A percentile compares a stretch with the other conserved stretches of the same genome.
Evolutionary conservation across 2,329 filamentous ascomycete genomes (phyloP).

Genomic region (Aspergillus felis): DNA sequence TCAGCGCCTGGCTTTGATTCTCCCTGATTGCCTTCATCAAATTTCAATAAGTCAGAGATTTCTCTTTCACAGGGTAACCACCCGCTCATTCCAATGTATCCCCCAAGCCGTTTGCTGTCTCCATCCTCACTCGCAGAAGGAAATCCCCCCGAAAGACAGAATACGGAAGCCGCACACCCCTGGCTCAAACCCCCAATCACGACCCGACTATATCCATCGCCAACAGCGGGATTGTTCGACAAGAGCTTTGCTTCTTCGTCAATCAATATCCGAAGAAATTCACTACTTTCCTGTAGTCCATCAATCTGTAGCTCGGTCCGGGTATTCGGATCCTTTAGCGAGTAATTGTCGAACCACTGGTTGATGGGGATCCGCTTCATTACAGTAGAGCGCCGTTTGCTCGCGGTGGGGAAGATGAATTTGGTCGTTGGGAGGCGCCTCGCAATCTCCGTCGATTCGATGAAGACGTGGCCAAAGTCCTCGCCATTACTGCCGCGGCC

Average conservation of each 20-base stretch:
- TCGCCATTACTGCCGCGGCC: constrained; percentile 36
- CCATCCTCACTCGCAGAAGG: neutral
- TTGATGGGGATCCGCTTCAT: constrained; percentile 44
- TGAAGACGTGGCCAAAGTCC: constrained; percentile 33
- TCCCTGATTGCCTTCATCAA: constrained; percentile 17
- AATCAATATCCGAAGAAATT: constrained; percentile 35
- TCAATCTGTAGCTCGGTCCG: constrained; percentile 42
- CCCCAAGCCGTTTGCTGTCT: constrained; percentile 28
- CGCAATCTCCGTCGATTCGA: constrained; percentile 18
- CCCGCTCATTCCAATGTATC: constrained; percentile 48
- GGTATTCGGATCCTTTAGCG: constrained; percentile 38
- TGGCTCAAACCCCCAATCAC: constrained; percentile 53
- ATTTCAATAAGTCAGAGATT: constrained; percentile 1
- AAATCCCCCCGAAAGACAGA: constrained; percentile 41
- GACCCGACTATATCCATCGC: constrained; percentile 35
- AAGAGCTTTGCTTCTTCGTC: constrained; percentile 26
- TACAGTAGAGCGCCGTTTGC: constrained; percentile 41
- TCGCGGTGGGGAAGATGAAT: constrained; percentile 52
- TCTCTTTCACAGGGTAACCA: constrained; percentile 40
- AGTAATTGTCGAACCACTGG: constrained; percentile 52
- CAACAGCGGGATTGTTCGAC: constrained; percentile 12
- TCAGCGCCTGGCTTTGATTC: constrained; percentile 1
- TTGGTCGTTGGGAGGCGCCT: constrained; percentile 28
- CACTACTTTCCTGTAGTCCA: constrained; percentile 43
- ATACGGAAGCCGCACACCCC: constrained; percentile 48